Evolutionary conservation across 108 stramenopile genomes (phyloP).

Genomic region (Aurantiochytrium sp.): DNA sequence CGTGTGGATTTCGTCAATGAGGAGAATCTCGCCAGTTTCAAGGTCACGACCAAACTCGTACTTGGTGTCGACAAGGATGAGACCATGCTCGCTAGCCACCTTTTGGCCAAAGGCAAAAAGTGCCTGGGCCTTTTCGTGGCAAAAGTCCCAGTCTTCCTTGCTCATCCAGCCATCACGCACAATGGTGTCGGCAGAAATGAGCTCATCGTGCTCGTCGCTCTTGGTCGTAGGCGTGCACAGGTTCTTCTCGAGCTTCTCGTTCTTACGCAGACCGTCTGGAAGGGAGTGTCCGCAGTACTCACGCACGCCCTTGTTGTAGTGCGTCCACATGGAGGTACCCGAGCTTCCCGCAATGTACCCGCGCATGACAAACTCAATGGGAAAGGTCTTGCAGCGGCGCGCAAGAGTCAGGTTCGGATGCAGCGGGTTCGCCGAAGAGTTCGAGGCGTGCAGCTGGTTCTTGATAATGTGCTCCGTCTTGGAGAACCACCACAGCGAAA

Average conservation of each 20-base stretch:
- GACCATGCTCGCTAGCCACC: conserved; percentile 68
- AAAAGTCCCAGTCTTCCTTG: conserved; percentile 46
- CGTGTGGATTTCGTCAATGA: conserved; percentile 97
- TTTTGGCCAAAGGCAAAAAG: conserved; percentile 66
- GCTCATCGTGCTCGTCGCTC: conserved; percentile 89
- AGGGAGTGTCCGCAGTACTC: conserved; percentile 87
- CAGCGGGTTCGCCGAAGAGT: conserved; percentile 17
- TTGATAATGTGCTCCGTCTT: conserved; percentile 73
- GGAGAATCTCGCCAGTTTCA: conserved; percentile 59
- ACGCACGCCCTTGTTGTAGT: conserved; percentile 84
- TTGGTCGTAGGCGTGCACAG: conserved; percentile 95
- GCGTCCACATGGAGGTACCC: conserved; percentile 93
- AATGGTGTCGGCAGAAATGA: conserved; percentile 67
- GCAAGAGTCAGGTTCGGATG: conserved; percentile 88
- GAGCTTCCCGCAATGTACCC: conserved; percentile 53
- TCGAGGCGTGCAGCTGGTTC: conserved; percentile 79
- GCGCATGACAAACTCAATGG: conserved; percentile 92
- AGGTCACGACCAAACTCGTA: conserved; percentile 89
- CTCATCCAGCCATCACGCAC: conserved; percentile 69
- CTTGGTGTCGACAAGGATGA: conserved; percentile 97
- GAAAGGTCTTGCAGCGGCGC: conserved; percentile 82
- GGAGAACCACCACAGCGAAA: conserved; percentile 89
- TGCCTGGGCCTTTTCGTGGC: conserved; percentile 27
- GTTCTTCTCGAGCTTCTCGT: conserved; percentile 65
- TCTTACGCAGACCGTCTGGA: conserved; percentile 89